phyloP scores from a whole-genome alignment of 2,329 filamentous ascomycete species.

The Talaromyces atroroseus region DNA sequence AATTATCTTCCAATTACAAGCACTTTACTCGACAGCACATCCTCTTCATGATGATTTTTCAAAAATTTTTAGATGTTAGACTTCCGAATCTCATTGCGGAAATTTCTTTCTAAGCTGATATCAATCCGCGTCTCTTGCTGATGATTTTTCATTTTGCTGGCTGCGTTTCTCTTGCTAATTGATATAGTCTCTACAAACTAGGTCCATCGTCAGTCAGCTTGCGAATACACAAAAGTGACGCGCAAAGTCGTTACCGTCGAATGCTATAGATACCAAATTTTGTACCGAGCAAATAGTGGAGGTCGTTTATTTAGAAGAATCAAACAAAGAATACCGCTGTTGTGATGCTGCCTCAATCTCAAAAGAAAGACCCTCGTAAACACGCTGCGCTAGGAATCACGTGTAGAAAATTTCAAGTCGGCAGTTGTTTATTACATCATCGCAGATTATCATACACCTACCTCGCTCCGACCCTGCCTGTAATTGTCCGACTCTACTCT shows the following conservation, averaged over 20 bases:
- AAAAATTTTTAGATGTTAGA: conserved; percentile 46
- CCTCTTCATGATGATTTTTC: conserved; percentile 35
- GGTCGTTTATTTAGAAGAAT: not conserved
- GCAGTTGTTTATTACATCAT: not conserved
- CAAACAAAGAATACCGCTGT: not conserved
- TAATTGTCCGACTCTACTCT: no score
- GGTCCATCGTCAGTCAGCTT: not conserved
- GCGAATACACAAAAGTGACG: not conserved
- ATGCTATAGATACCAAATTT: not conserved
- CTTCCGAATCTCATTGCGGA: conserved; percentile 43
- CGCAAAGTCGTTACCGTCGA: not conserved
- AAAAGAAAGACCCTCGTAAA: no score
- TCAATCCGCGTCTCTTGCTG: not conserved
- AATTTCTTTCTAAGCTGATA: conserved; percentile 19
- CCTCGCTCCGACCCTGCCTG: conserved; percentile 35
- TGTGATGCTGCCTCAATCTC: no score
- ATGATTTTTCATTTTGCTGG: conserved; percentile 57
- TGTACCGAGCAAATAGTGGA: not conserved
- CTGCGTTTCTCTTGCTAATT: not conserved
- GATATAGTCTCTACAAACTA: not conserved
- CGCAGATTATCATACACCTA: not conserved
- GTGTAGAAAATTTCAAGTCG: not conserved
- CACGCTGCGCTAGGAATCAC: not conserved
- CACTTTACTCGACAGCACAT: not conserved
- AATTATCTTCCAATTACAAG: not conserved